Conservation (phyloP, 495 filamentous ascomycete genomes). For the Venustampulla echinocandica region DNA sequence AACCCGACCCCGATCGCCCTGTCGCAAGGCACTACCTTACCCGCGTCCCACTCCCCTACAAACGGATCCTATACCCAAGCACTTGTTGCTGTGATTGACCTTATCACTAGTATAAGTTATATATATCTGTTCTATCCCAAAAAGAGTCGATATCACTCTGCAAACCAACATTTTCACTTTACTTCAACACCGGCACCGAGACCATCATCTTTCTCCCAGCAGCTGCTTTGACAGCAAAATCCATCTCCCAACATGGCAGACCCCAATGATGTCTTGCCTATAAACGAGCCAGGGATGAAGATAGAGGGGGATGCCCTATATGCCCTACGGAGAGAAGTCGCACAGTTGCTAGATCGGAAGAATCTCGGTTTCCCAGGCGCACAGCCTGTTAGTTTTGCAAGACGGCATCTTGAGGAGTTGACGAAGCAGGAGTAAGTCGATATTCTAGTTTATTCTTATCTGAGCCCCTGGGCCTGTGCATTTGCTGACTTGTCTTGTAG, state of each 20-base stretch:
- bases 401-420: slow-evolving; percentile 68
- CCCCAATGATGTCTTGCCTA: slow-evolving; percentile 4
- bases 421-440: slow-evolving; percentile 57
- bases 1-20: neutral
- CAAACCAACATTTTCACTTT: neutral
- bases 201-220: neutral
- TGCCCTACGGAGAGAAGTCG: slow-evolving; percentile 64
- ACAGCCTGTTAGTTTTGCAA: slow-evolving; percentile 85
- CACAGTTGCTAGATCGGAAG: slow-evolving; percentile 59
- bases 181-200: neutral
- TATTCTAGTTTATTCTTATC: neutral
- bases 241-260: slow-evolving; percentile 4
- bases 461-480: neutral
- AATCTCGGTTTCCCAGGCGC: slow-evolving; percentile 74
- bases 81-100: neutral
- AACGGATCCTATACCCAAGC: neutral
- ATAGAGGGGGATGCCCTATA: slow-evolving; percentile 47
- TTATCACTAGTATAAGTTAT: neutral
- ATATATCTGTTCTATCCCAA: no score
- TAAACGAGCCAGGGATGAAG: slow-evolving; percentile 57
- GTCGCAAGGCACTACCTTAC: neutral
- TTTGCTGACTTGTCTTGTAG: slow-evolving; percentile 25
- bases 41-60: neutral
- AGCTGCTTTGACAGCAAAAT: neutral
- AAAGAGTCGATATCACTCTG: no score